Base-by-base conservation (phyloP, 2,329 filamentous ascomycete genomes). In the Aspergillus pseudoterreus region DNA sequence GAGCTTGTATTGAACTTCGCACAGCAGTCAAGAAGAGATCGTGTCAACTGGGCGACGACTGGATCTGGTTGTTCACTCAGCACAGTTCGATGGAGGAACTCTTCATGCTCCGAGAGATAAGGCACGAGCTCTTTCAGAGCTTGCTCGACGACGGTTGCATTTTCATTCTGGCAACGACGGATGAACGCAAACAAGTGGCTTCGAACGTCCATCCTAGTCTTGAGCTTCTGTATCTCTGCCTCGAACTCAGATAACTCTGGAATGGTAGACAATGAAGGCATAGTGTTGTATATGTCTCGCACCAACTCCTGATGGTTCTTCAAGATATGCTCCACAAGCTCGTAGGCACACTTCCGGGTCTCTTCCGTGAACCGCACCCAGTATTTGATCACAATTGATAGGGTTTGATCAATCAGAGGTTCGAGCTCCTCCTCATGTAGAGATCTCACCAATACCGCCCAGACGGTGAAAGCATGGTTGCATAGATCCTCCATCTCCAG, bases 1-100 rank as follows among this genome's bases (percentile, higher is more conserved):
- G 88, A 81, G 11, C 80, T 78, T 46, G 83, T 81, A 57, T 86
- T 88, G 70, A 94, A 94, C 57, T 87, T 90, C 49, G 91, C 83
- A 45, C 86, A 87, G 47, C 89, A 92, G 71, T 97, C 92, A 9
- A 99, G 80, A 10, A 99, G 77, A 11, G 88, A 84, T 47, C 92
- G 83, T 46, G 87, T 81, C 43, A 97, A 75, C 10, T 81, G 78
- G 6, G 86, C 78, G 24, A 96, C 79, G 15, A 90, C 82, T 15
- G 82, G 78, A 59, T 92, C 86, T 2, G 92, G 90, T 60, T 95
- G 89, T 68, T 96, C 91, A 59, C 88, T 90, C 46, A 91, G 78
- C 27, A 88, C 85, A 12, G 87, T 87, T 12, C 86, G 82, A 64
- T 96, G 90, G 17, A 99, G 75, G 54, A 89, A 86, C 21, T 81